phyloP scores from a whole-genome alignment of 2,329 filamentous ascomycete genomes.

The Monilinia polystroma region DNA sequence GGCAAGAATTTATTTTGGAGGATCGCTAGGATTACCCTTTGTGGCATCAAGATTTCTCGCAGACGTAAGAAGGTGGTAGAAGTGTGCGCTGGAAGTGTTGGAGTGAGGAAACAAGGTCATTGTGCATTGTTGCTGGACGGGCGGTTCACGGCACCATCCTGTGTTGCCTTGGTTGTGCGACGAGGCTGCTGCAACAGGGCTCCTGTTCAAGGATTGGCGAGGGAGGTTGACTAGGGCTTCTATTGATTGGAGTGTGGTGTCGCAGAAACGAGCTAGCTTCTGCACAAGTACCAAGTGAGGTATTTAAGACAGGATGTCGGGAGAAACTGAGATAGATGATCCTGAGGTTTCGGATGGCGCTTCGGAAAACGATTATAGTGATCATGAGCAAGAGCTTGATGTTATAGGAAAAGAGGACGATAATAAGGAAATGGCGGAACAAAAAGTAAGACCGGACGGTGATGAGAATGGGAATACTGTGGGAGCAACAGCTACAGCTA shows the following conservation, averaged over 20 bases:
- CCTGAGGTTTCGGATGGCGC: conserved; percentile 41
- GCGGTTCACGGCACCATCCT: conserved; percentile 35
- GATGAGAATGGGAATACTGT: conserved; percentile 38
- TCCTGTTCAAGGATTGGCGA: conserved; percentile 34
- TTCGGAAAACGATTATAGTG: conserved; percentile 42
- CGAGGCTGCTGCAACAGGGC: conserved; percentile 35
- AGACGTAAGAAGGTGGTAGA: conserved; percentile 25
- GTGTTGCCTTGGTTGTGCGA: conserved; percentile 33
- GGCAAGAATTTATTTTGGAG: conserved; percentile 26
- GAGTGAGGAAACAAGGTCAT: conserved; percentile 33
- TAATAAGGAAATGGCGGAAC: conserved; percentile 40
- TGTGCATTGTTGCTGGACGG: conserved; percentile 34
- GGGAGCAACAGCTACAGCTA: conserved; percentile 46
- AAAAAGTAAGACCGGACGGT: conserved; percentile 37
- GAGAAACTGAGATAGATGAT: conserved; percentile 41
- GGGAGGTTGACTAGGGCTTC: conserved; percentile 31
- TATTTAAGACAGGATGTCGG: conserved; percentile 41
- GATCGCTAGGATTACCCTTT: conserved; percentile 23
- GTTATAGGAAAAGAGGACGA: conserved; percentile 39
- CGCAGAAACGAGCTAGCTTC: conserved; percentile 35
- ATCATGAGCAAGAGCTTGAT: conserved; percentile 39
- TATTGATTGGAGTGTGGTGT: conserved; percentile 39
- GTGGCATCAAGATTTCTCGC: conserved; percentile 27
- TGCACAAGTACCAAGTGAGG: conserved; percentile 29
- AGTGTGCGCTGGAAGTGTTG: conserved; percentile 31